These are phyloP conservation scores for Ottelia alismoides DNA, from an alignment of 106 monocot species.

Conservation along the genomic window DNA sequence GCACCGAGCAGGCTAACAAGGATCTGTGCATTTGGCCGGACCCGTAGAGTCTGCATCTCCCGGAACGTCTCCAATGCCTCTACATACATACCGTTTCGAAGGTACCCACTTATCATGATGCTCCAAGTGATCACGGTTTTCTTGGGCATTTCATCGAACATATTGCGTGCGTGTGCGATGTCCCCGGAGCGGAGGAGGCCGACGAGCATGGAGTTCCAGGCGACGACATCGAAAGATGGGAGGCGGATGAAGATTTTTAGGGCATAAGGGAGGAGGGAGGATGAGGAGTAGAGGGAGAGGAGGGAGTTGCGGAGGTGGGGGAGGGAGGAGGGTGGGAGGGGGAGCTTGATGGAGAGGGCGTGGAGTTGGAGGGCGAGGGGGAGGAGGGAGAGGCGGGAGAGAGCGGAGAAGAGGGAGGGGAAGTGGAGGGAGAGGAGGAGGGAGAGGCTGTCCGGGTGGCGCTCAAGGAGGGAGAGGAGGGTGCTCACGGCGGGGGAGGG, in stretches of 20 bases:
- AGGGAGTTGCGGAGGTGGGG: slow-evolving; percentile 29
- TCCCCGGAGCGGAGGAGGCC: slow-evolving; percentile 22
- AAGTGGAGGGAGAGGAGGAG: slow-evolving; percentile 38
- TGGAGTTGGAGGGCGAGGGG: slow-evolving; percentile 30
- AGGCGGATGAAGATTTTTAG: slow-evolving; percentile 9
- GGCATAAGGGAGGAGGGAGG: slow-evolving; percentile 15
- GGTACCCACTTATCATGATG: slow-evolving; percentile 42
- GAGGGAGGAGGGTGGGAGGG: slow-evolving; percentile 28
- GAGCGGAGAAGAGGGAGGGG: slow-evolving; percentile 33
- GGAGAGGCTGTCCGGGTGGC: slow-evolving; percentile 14
- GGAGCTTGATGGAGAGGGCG: slow-evolving; percentile 34
- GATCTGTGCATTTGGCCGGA: slow-evolving; percentile 17
- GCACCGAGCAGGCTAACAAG: slow-evolving; percentile 39
- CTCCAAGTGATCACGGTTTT: slow-evolving; percentile 34
- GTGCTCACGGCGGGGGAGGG: slow-evolving; percentile 28
- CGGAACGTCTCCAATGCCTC: slow-evolving; percentile 24
- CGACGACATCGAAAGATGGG: slow-evolving; percentile 20
- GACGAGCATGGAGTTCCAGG: slow-evolving; percentile 43
- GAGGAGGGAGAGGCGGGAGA: slow-evolving; percentile 9
- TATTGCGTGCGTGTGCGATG: slow-evolving; percentile 1
- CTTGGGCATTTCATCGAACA: slow-evolving; percentile 45
- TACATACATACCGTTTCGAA: slow-evolving; percentile 16
- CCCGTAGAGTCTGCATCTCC: slow-evolving; percentile 13
- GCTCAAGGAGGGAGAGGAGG: slow-evolving; percentile 28
- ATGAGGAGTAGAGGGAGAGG: slow-evolving; percentile 40